Evolutionary conservation across 352 stramenopile genomes (phyloP).

Genomic region (Thraustochytrium sp.): DNA sequence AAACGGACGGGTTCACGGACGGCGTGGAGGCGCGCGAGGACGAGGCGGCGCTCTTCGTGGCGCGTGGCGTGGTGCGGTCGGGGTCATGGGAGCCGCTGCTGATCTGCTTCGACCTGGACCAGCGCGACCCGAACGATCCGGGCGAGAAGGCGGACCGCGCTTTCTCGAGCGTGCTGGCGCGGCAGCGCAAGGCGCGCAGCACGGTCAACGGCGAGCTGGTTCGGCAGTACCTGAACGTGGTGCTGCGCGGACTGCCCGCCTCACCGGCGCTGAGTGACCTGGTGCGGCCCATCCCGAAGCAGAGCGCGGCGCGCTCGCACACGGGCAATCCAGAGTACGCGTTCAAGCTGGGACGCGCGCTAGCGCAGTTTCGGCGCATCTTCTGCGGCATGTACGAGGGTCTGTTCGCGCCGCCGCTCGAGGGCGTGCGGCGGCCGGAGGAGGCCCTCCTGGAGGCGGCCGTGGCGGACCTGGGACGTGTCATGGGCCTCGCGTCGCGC

Average conservation of each 20-base stretch:
- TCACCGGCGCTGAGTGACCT: constrained; percentile 12
- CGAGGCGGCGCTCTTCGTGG: neutral
- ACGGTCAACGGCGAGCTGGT: constrained; percentile 13
- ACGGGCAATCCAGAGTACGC: neutral
- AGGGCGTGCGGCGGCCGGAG: no score
- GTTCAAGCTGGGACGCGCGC: neutral
- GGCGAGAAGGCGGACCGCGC: neutral
- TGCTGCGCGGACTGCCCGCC: constrained; percentile 1
- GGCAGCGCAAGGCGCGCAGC: neutral
- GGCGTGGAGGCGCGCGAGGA: neutral
- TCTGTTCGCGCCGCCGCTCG: neutral
- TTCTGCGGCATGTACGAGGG: constrained; percentile 17
- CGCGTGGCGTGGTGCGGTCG: neutral
- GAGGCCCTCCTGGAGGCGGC: neutral
- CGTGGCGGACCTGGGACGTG: neutral
- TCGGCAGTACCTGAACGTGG: constrained; percentile 34
- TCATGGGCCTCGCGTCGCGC: neutral
- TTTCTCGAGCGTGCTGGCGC: neutral
- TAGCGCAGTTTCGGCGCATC: neutral
- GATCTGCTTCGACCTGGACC: neutral
- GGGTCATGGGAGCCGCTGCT: constrained; percentile 13
- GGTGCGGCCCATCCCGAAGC: neutral
- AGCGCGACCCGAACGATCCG: neutral
- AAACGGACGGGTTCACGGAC: neutral
- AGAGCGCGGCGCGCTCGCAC: constrained; percentile 16